Evolutionary conservation across 108 stramenopile genomes (phyloP).

Genomic region (Aureococcus anophagefferens): DNA sequence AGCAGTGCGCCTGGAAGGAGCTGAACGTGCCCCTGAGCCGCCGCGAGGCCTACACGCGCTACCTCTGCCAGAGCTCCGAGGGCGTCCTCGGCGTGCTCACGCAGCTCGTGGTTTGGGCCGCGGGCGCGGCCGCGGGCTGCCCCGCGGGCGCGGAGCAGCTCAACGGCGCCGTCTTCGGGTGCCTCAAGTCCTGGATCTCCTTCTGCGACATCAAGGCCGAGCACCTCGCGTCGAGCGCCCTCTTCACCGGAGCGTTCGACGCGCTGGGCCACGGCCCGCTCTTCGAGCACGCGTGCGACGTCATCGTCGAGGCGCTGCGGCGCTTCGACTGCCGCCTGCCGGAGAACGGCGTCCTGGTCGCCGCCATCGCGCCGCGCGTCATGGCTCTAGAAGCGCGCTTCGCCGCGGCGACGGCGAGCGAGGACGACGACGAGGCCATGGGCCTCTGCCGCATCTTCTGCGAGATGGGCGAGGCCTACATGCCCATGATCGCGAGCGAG

Average conservation of each 20-base stretch:
- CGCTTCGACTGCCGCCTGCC: constrained; percentile 52
- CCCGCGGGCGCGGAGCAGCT: background rate
- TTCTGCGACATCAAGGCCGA: background rate
- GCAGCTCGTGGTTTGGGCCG: background rate
- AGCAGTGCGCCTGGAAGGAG: background rate
- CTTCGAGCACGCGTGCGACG: constrained; percentile 69
- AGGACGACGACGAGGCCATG: constrained; percentile 67
- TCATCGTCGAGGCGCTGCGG: constrained; percentile 69
- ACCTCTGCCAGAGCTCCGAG: background rate
- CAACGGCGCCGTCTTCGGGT: background rate
- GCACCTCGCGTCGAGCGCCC: background rate
- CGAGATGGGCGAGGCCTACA: constrained; percentile 89
- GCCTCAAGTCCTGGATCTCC: background rate
- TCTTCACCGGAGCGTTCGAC: background rate
- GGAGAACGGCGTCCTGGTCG: constrained; percentile 51
- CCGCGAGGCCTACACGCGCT: background rate
- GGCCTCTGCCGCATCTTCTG: constrained; percentile 80
- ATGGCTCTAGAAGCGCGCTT: constrained; percentile 37
- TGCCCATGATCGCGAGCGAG: constrained; percentile 62
- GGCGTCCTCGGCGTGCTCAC: background rate
- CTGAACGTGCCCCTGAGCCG: background rate
- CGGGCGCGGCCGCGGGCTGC: background rate
- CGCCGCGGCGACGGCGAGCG: constrained; percentile 24
- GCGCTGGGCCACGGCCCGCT: constrained; percentile 4
- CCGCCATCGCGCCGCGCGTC: constrained; percentile 57